A percentile compares a stretch with the other conserved stretches of the same genome.
Evolutionary conservation across 2,329 filamentous ascomycete genomes (phyloP).

Genomic region (Fusarium protoensiforme): DNA sequence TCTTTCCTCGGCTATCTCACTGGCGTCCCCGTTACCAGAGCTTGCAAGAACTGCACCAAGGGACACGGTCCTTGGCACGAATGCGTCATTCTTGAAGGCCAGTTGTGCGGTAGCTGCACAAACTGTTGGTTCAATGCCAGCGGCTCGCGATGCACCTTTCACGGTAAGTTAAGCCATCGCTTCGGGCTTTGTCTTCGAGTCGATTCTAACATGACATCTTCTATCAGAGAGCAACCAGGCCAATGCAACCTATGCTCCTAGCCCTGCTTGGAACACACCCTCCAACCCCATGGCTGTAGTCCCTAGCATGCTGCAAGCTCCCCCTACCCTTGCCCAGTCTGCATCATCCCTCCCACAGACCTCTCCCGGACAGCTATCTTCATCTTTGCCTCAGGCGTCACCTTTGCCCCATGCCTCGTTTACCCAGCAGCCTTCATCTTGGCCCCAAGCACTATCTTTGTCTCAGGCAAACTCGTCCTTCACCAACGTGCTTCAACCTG

Average conservation of each 20-base stretch:
- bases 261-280: not conserved
- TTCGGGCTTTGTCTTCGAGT: not conserved
- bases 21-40: conserved; percentile 58
- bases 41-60: conserved; percentile 70
- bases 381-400: not conserved
- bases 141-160: conserved; percentile 69
- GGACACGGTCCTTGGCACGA: conserved; percentile 69
- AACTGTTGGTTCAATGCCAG: conserved; percentile 75
- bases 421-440: not conserved
- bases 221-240: conserved; percentile 37
- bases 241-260: conserved; percentile 12
- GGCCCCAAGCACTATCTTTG: not conserved
- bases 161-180: conserved; percentile 57
- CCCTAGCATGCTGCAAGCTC: not conserved
- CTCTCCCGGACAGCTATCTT: not conserved
- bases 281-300: conserved; percentile 2
- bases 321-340: not conserved
- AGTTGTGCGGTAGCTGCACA: conserved; percentile 71
- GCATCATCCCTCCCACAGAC: not conserved
- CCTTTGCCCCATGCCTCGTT: not conserved
- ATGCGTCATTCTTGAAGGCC: conserved; percentile 68
- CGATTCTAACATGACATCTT: conserved; percentile 1
- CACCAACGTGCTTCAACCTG: not conserved
- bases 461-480: not conserved
- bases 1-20: conserved; percentile 68